Evolutionary conservation across 169 alveolate species (phyloP), one percentile per base, ranked within the genome.

Genomic region (Eimeria falciformis): DNA sequence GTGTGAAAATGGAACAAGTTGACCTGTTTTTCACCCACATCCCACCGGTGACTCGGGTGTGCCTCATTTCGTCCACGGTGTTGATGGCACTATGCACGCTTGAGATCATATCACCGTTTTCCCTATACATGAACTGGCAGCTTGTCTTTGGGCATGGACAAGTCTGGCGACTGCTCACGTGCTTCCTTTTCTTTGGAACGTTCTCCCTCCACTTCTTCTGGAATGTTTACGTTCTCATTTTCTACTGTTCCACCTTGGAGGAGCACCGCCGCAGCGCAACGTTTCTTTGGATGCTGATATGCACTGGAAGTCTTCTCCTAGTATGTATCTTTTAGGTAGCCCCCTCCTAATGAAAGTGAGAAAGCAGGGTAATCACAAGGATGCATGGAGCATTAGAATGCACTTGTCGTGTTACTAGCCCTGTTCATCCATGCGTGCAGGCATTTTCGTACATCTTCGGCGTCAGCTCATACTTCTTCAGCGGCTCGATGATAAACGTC

Each of bases 401-500:
- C n/a, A 6, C 33, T 27, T 2, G 29, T 5, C 21, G 40, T 50
- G 14, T 50, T 50, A 4, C 73, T 23, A 12, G 18, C 37, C 17
- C 33, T 53, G 56, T 14, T n/a, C 2, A 14, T 14, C 29, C 3
- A 27, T 84, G 85, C 18, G 58, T 93, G 71, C 94, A 93, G 91
- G 91, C 87, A 9, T 75, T 95, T 3, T 94, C 97, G 18, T 93
- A 93, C 85, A 81, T 95, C 62, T 94, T 94, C 65, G 97, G 96
- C 40, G 96, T 71, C 77, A 94, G 97, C 77, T 96, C 96, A 58
- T 95, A 97, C 94, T 97, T 97, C 85, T 97, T 95, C 92, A 96
- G 98, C 66, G 98, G 98, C n/a, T 96, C 98, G 77, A 96, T 97
- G 96, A 97, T 97, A 79, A 96, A 97, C 94, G 97, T 97, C 82